Evolutionary conservation across 768 basidiomycete genomes (phyloP), one percentile per base, ranked within the genome.

Genomic region (Rhodotorula taiwanensis): DNA sequence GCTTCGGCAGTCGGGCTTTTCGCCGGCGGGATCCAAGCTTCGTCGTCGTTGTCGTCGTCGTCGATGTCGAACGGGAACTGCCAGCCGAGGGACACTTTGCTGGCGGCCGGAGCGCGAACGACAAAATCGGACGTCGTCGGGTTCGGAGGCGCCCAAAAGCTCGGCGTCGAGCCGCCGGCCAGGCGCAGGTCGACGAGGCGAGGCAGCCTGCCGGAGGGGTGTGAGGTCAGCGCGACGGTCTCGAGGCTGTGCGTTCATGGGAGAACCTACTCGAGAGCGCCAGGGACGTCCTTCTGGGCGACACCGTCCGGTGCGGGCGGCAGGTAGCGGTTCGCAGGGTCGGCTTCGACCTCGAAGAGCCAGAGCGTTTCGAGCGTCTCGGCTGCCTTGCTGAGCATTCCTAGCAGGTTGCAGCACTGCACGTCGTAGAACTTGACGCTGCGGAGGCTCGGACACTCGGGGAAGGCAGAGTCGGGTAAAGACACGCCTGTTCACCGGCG

Each of bases 61-160:
- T n/a, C 3, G 2, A 10, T 14, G 41, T n/a, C 41, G 42, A 39
- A 20, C 15, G 27, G 21, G 3, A 1, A 11, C 31, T 53, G 57
- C 10, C 15, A 9, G 2, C 28, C 31, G 41, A 67, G 49, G 45
- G n/a, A 11, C 21, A 34, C 44, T 9, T 3, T 21, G 16, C 45
- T 31, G 41, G 63, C 58, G 21, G 41, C 20, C 4, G 62, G 58
- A 0, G 61, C 43, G 13, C 47, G 42, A 36, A 39, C 20, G 45
- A 48, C 39, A 48, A 67, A 67, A 30, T 48, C 25, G 13, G 45
- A 20, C 11, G n/a, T 30, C 3, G 28, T 44, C 31, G 41, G 50
- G 15, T 44, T 48, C 1, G 66, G 61, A 5, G 45, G n/a, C 36
- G 44, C 14, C 52, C 49, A 67, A 16, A 63, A 61, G 21, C 43